phyloP scores from a whole-genome alignment of 805 yeast species.

The Jamesozyma rosinii region DNA sequence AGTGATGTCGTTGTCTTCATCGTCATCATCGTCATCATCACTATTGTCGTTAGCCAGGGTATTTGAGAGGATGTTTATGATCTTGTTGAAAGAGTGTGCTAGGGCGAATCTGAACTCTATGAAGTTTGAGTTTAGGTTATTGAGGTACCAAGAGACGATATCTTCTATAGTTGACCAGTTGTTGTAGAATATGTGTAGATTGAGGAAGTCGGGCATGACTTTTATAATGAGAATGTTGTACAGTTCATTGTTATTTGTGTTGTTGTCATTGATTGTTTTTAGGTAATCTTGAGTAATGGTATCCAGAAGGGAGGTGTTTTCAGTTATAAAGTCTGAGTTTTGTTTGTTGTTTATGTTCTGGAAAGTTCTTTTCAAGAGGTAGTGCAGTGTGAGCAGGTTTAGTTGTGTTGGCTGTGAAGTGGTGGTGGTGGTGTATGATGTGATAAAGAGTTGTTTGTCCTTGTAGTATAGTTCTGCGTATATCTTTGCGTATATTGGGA shows the following conservation, averaged over 20 bases:
- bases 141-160: slow-evolving; percentile 41
- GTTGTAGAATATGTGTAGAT: slow-evolving; percentile 15
- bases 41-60: slow-evolving; percentile 6
- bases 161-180: slow-evolving; percentile 38
- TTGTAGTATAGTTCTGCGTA: slow-evolving; percentile 27
- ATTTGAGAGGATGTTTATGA: slow-evolving; percentile 29
- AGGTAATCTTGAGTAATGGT: background rate
- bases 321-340: background rate
- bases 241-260: background rate
- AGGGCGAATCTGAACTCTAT: slow-evolving; percentile 52
- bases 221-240: slow-evolving; percentile 6
- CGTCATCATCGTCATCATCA: too few species aligned
- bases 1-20: slow-evolving; percentile 7
- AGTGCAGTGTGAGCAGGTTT: slow-evolving; percentile 15
- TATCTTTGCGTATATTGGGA: slow-evolving; percentile 26
- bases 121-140: slow-evolving; percentile 39
- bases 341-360: background rate
- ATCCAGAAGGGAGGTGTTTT: background rate
- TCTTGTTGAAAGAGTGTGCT: slow-evolving; percentile 55
- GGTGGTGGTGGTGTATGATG: background rate
- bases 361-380: slow-evolving; percentile 9
- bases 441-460: slow-evolving; percentile 13
- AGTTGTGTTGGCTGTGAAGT: background rate
- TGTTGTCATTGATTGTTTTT: background rate
- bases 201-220: slow-evolving; percentile 20